Conservation (phyloP, 2,329 filamentous ascomycete species). For the Hymenotorrendiella dingleyae region DNA sequence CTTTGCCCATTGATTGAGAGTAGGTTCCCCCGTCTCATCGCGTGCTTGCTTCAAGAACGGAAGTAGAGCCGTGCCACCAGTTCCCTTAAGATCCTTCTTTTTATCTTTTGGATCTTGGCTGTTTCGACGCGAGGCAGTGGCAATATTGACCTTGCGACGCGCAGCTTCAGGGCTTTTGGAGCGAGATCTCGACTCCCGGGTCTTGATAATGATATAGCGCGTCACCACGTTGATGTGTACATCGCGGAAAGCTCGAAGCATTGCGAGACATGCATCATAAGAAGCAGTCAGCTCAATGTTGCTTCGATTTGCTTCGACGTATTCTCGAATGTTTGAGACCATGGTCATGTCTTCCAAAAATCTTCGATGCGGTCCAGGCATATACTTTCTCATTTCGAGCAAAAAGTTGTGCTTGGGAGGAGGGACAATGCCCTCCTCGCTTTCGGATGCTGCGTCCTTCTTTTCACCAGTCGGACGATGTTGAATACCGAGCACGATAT, state of each 20-base stretch:
- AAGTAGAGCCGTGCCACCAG: conserved; percentile 88
- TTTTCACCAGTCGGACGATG: conserved; percentile 84
- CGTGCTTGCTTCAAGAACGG: conserved; percentile 94
- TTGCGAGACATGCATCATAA: conserved; percentile 84
- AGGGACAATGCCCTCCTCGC: conserved; percentile 41
- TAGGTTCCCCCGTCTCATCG: conserved; percentile 91
- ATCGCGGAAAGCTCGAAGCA: conserved; percentile 58
- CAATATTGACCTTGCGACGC: conserved; percentile 56
- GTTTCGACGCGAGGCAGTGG: conserved; percentile 43
- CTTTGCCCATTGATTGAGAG: conserved; percentile 61
- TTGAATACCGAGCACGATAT: conserved; percentile 81
- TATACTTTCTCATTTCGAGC: conserved; percentile 92
- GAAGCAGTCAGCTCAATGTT: conserved; percentile 68
- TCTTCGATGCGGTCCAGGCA: conserved; percentile 86
- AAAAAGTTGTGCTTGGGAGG: conserved; percentile 80
- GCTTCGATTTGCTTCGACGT: conserved; percentile 57
- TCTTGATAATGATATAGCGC: conserved; percentile 89
- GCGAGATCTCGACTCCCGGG: conserved; percentile 64
- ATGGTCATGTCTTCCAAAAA: conserved; percentile 76
- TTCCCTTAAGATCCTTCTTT: conserved; percentile 71
- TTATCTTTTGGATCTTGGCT: conserved; percentile 34
- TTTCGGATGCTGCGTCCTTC: conserved; percentile 39
- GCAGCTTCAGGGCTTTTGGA: conserved; percentile 45
- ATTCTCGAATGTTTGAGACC: conserved; percentile 83
- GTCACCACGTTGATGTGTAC: conserved; percentile 96